A percentile compares a stretch with the other conserved stretches of the same genome.
Conservation (phyloP, 495 filamentous ascomycete genomes). For the Podospora bellae-mahoneyi region DNA sequence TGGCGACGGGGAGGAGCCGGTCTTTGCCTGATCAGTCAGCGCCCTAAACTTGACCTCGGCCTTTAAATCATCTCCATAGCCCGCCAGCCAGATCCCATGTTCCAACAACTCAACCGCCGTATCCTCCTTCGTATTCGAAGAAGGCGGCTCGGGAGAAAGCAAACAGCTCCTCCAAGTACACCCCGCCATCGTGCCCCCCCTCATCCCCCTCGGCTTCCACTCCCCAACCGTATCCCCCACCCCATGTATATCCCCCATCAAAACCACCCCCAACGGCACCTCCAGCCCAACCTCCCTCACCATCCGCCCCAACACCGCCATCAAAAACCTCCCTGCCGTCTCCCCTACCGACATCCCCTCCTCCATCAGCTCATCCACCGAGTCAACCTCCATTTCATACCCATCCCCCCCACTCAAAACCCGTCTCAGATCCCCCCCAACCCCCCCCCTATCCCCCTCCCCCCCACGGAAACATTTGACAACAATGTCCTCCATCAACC, state of each 20-base stretch:
- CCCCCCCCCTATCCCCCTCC: neutral
- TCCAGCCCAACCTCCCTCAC: neutral
- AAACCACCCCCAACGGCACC: neutral
- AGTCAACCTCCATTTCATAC: neutral
- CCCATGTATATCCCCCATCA: neutral
- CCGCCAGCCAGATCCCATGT: neutral
- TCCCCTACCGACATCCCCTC: neutral
- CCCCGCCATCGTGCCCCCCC: too few species aligned
- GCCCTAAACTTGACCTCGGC: neutral
- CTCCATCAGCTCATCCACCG: neutral
- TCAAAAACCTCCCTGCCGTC: conserved; percentile 12
- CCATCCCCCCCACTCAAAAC: neutral
- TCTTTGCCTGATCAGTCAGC: neutral
- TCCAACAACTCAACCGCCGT: neutral
- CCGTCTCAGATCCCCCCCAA: neutral
- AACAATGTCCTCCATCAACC: neutral
- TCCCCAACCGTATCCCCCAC: neutral
- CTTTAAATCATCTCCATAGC: neutral
- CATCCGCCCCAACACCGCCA: conserved; percentile 4
- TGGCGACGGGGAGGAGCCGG: neutral
- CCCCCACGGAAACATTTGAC: neutral
- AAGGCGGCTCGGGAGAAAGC: neutral
- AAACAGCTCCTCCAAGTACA: neutral
- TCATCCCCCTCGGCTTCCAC: neutral
- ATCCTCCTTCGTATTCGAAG: neutral